These are phyloP conservation scores for Fusarium tjaetaba DNA, from an alignment of 2,329 filamentous ascomycete genomes.

Conservation along the genomic window DNA sequence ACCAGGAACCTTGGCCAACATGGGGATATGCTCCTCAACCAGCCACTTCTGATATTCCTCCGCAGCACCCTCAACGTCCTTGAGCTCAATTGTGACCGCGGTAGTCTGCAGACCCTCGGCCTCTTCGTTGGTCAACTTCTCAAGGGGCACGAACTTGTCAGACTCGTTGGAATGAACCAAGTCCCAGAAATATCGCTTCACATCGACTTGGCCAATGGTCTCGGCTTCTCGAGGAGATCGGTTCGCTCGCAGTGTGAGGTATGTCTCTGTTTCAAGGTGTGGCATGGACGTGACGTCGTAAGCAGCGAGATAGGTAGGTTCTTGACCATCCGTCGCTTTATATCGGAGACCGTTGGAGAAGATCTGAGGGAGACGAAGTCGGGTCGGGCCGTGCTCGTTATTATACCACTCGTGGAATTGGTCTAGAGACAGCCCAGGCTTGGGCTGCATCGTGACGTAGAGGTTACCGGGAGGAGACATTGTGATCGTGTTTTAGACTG, in stretches of 20 bases:
- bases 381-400: slow-evolving; percentile 87
- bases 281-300: slow-evolving; percentile 85
- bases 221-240: slow-evolving; percentile 63
- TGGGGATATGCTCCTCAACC: slow-evolving; percentile 75
- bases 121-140: slow-evolving; percentile 67
- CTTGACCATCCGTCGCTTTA: slow-evolving; percentile 68
- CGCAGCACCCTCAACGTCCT: slow-evolving; percentile 59
- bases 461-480: slow-evolving; percentile 72
- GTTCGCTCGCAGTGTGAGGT: slow-evolving; percentile 71
- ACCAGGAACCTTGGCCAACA: slow-evolving; percentile 79
- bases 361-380: slow-evolving; percentile 79
- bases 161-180: slow-evolving; percentile 66
- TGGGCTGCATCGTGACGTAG: slow-evolving; percentile 87
- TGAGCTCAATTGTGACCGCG: slow-evolving; percentile 67
- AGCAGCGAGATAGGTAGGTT: slow-evolving; percentile 78
- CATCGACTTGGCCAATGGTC: slow-evolving; percentile 66
- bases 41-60: slow-evolving; percentile 75
- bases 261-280: slow-evolving; percentile 74
- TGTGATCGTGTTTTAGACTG: not conserved
- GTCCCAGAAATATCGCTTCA: slow-evolving; percentile 78
- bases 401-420: slow-evolving; percentile 95
- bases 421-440: slow-evolving; percentile 68
- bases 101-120: slow-evolving; percentile 70
- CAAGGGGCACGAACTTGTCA: slow-evolving; percentile 66
- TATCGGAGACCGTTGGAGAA: slow-evolving; percentile 83